Conservation (phyloP, 805 yeast species). For the Starmerella vaccinii region DNA sequence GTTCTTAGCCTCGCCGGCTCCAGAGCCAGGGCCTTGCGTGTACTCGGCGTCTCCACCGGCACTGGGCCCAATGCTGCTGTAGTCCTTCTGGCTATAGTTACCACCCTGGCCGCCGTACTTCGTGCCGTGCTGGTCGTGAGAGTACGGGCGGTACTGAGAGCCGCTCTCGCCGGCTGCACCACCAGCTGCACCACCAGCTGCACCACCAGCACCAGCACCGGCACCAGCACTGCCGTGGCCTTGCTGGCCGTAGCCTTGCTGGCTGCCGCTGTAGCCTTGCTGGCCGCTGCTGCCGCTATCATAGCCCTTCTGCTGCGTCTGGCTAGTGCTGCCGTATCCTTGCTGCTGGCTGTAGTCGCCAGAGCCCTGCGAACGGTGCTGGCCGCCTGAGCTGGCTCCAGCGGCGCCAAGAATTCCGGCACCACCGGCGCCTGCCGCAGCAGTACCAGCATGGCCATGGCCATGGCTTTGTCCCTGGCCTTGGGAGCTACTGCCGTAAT, state of each 20-base stretch:
- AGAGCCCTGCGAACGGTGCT: background rate
- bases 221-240: background rate
- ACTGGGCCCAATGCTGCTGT: slow-evolving; percentile 7
- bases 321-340: background rate
- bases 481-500: background rate
- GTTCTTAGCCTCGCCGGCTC: background rate
- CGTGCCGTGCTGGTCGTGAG: background rate
- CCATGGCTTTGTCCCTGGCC: background rate
- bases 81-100: slow-evolving; percentile 12
- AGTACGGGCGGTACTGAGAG: slow-evolving; percentile 3
- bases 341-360: background rate
- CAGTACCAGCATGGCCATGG: background rate
- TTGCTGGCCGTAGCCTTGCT: background rate
- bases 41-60: slow-evolving; percentile 1
- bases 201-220: slow-evolving; percentile 5
- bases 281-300: background rate
- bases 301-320: background rate
- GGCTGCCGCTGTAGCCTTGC: background rate
- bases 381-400: background rate
- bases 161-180: background rate
- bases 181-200: slow-evolving; percentile 3
- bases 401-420: background rate
- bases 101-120: slow-evolving; percentile 4
- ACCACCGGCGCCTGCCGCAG: slow-evolving; percentile 2
- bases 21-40: slow-evolving; percentile 4